phyloP scores from a whole-genome alignment of 768 basidiomycete species.

The Hortiboletus flavorubellus region DNA sequence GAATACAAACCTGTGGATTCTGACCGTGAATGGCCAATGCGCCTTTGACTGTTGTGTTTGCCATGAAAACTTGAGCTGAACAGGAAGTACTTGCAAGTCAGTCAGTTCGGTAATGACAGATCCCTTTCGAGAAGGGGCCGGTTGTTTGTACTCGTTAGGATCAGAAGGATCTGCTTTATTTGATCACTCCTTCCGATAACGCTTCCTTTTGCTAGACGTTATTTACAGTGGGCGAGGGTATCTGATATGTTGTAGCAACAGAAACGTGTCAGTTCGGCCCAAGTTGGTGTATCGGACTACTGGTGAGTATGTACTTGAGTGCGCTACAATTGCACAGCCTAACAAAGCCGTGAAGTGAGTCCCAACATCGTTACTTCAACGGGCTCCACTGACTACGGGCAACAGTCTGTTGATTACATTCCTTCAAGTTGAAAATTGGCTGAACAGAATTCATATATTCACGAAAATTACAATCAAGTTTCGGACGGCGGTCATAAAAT shows the following conservation, averaged over 20 bases:
- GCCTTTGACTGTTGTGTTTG: slow-evolving; percentile 87
- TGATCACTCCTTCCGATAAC: too few species aligned
- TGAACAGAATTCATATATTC: not conserved
- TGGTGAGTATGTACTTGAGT: too few species aligned
- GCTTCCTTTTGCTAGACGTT: too few species aligned
- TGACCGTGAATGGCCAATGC: slow-evolving; percentile 92
- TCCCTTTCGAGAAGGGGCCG: not conserved
- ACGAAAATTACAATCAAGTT: not conserved
- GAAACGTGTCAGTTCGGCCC: too few species aligned
- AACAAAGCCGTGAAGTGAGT: too few species aligned
- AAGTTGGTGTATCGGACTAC: too few species aligned
- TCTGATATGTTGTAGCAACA: too few species aligned
- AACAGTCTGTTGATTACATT: too few species aligned
- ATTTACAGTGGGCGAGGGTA: too few species aligned
- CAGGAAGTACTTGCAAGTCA: not conserved
- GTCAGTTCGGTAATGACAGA: not conserved
- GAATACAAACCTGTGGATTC: slow-evolving; percentile 81
- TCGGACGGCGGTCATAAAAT: not conserved
- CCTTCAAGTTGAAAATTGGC: not conserved
- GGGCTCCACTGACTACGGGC: too few species aligned
- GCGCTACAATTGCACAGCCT: too few species aligned
- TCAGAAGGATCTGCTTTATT: slow-evolving; percentile 13
- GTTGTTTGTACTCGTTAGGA: slow-evolving; percentile 26
- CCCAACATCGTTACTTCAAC: too few species aligned
- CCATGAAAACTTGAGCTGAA: slow-evolving; percentile 48